Percentiles rank a stretch among this genome's conserved stretches.
These are phyloP conservation scores for Insectozyma bohioensis DNA, from an alignment of 1,139 yeast genomes.

Conservation along the genomic window DNA sequence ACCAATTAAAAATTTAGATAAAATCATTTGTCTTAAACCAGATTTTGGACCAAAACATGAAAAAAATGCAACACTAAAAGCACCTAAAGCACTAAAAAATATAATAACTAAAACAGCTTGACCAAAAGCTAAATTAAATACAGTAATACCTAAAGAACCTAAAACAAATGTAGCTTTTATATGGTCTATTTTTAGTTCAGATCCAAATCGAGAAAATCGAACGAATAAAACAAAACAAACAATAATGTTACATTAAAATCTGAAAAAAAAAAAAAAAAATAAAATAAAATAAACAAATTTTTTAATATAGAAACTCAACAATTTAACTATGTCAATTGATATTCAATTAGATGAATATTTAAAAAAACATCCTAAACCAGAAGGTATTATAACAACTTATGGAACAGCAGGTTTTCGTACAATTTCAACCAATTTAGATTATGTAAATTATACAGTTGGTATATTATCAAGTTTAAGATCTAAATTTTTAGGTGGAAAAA, in stretches of 20 bases:
- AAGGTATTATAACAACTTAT: conserved; percentile 53
- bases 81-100: conserved; percentile 74
- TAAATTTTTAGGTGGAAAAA: conserved; percentile 60
- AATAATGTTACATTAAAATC: too few relatives aligned
- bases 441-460: conserved; percentile 84
- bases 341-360: conserved; percentile 12
- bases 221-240: too few relatives aligned
- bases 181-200: too few relatives aligned
- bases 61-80: conserved; percentile 76
- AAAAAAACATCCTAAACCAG: conserved; percentile 46
- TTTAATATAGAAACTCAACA: too few relatives aligned
- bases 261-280: too few relatives aligned
- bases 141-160: conserved; percentile 74
- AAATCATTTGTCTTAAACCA: conserved; percentile 86
- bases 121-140: conserved; percentile 62
- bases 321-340: conserved; percentile 15
- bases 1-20: conserved; percentile 79
- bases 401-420: conserved; percentile 98
- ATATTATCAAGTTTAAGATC: conserved; percentile 82
- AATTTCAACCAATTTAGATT: conserved; percentile 67
- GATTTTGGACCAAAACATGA: conserved; percentile 81
- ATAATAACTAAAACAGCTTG: conserved; percentile 61
- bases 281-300: too few relatives aligned
- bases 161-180: conserved; percentile 80
- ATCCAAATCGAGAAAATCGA: too few relatives aligned